These are phyloP conservation scores for Filobasidium uniguttulatum DNA, from an alignment of 1,284 basidiomycete species.

Conservation along the genomic window DNA sequence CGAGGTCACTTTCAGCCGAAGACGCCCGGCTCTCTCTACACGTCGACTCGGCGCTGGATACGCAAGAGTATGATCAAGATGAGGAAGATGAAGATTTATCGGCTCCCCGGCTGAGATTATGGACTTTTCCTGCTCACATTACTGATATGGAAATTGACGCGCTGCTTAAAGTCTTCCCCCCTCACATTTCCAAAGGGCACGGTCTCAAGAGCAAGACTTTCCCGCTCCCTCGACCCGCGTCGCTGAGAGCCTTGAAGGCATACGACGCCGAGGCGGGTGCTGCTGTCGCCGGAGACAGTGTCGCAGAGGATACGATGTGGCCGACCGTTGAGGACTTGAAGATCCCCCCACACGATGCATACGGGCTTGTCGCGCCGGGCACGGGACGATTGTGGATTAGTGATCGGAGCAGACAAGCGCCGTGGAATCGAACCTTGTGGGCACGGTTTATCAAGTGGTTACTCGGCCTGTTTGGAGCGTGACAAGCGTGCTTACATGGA, in stretches of 20 bases:
- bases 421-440: slow-evolving; percentile 25
- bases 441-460: slow-evolving; percentile 30
- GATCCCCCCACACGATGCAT: slow-evolving; percentile 19
- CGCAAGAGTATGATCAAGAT: slow-evolving; percentile 15
- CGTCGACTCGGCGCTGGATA: slow-evolving; percentile 16
- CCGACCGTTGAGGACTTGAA: slow-evolving; percentile 17
- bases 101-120: slow-evolving; percentile 26
- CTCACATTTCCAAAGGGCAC: slow-evolving; percentile 11
- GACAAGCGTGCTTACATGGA: too few species aligned
- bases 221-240: slow-evolving; percentile 18
- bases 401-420: slow-evolving; percentile 17
- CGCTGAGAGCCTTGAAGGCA: slow-evolving; percentile 16
- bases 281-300: slow-evolving; percentile 7
- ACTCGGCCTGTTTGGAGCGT: slow-evolving; percentile 23
- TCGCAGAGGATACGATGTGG: slow-evolving; percentile 11
- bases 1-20: neutral
- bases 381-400: slow-evolving; percentile 32
- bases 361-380: slow-evolving; percentile 25
- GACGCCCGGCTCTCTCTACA: neutral
- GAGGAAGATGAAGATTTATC: slow-evolving; percentile 27
- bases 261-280: slow-evolving; percentile 19
- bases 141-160: slow-evolving; percentile 26
- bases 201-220: slow-evolving; percentile 20
- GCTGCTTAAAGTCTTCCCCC: slow-evolving; percentile 24
- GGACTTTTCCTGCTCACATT: slow-evolving; percentile 30